A percentile compares a stretch with the other conserved stretches of the same genome.
These are phyloP conservation scores for Ilex aquifolium DNA, from an alignment of 257 asterid genomes.

Conservation along the genomic window DNA sequence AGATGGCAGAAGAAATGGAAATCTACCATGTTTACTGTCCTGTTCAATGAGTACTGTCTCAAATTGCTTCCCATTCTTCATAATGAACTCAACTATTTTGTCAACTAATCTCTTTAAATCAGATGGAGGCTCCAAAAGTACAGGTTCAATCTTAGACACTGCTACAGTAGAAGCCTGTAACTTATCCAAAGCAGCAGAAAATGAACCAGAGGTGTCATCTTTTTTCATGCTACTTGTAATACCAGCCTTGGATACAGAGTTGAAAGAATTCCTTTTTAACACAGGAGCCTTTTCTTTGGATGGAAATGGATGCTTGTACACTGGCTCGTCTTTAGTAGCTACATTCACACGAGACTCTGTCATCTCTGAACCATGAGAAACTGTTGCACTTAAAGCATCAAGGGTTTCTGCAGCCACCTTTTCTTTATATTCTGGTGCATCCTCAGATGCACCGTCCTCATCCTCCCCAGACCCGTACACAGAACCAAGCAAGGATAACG, in stretches of 20 bases:
- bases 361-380: conserved; percentile 30
- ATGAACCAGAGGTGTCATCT: conserved; percentile 35
- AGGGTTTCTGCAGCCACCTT: conserved; percentile 19
- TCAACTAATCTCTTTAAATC: conserved; percentile 66
- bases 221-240: conserved; percentile 24
- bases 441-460: conserved; percentile 47
- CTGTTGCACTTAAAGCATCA: conserved; percentile 14
- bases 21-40: conserved; percentile 59
- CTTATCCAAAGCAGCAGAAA: conserved; percentile 29
- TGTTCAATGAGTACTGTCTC: conserved; percentile 78
- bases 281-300: conserved; percentile 42
- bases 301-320: conserved; percentile 23
- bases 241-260: conserved; percentile 36
- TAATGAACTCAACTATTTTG: conserved; percentile 69
- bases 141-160: conserved; percentile 30
- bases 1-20: conserved; percentile 80
- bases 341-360: conserved; percentile 26
- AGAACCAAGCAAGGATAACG: conserved; percentile 89
- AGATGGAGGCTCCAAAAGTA: conserved; percentile 69
- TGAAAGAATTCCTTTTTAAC: conserved; percentile 54
- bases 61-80: conserved; percentile 77
- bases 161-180: conserved; percentile 24
- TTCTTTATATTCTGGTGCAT: conserved; percentile 20
- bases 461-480: conserved; percentile 87
- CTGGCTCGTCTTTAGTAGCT: conserved; percentile 27